Evolutionary conservation across 148 eudicot species (phyloP).

Genomic region (Pharnaceum exiguum): DNA sequence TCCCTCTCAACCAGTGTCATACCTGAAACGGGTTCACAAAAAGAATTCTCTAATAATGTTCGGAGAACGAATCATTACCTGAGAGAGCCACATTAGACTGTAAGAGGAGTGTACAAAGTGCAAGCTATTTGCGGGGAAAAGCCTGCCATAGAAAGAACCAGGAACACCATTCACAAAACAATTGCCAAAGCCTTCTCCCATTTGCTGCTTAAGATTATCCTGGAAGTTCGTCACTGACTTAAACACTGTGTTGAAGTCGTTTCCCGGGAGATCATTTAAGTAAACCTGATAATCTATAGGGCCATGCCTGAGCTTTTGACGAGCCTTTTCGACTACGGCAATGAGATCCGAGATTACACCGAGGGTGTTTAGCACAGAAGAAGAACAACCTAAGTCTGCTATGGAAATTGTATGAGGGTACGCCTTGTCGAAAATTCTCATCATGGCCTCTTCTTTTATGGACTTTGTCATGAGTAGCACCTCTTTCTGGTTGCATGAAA

Average conservation of each 20-base stretch:
- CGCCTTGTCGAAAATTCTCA: not conserved
- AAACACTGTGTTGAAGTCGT: constrained; percentile 48
- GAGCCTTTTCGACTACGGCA: not conserved
- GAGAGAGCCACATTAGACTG: constrained; percentile 49
- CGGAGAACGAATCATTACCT: constrained; percentile 22
- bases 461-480: constrained; percentile 6
- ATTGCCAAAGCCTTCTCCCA: constrained; percentile 6
- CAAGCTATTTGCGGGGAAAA: constrained; percentile 33
- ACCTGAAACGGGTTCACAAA: no score
- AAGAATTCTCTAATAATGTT: no score
- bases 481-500: constrained; percentile 5
- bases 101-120: constrained; percentile 49
- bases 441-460: constrained; percentile 16
- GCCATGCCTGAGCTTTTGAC: not conserved
- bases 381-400: constrained; percentile 26
- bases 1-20: no score
- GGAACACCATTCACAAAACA: constrained; percentile 39
- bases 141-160: constrained; percentile 49
- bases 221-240: constrained; percentile 13
- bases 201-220: constrained; percentile 16
- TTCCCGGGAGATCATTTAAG: constrained; percentile 46
- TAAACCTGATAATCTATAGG: constrained; percentile 19
- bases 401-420: constrained; percentile 10
- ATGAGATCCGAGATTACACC: not conserved
- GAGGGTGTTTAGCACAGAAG: constrained; percentile 5